A percentile compares a stretch with the other conserved stretches of the same genome.
Conservation (phyloP, 139 green algal genomes). For the Raphidocelis subcapitata region DNA sequence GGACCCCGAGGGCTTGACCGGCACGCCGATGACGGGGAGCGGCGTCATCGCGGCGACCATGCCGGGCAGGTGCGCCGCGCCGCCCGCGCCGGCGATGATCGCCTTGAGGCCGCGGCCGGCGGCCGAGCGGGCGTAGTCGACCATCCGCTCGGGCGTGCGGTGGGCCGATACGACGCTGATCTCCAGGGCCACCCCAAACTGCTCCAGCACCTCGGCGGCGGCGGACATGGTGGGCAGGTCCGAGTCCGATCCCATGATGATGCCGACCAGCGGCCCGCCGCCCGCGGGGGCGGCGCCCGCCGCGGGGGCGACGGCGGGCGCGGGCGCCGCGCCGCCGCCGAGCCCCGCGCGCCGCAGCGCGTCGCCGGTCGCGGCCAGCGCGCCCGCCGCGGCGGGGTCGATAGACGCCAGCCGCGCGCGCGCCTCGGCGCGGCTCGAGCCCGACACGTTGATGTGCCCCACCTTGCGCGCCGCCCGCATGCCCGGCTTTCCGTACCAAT, state of each 20-base stretch:
- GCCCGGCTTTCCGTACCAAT: slow-evolving; percentile 95
- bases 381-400: slow-evolving; percentile 46
- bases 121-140: slow-evolving; percentile 86
- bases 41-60: slow-evolving; percentile 97
- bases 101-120: slow-evolving; percentile 65
- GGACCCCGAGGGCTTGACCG: slow-evolving; percentile 77
- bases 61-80: slow-evolving; percentile 94
- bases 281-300: neutral
- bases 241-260: slow-evolving; percentile 98
- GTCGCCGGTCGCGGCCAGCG: slow-evolving; percentile 24
- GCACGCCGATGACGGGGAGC: slow-evolving; percentile 96
- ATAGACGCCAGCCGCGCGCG: slow-evolving; percentile 54
- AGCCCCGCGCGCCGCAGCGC: slow-evolving; percentile 11
- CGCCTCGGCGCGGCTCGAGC: slow-evolving; percentile 36
- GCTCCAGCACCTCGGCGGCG: slow-evolving; percentile 70
- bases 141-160: slow-evolving; percentile 92
- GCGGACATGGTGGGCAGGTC: slow-evolving; percentile 93
- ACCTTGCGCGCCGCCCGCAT: slow-evolving; percentile 67
- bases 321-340: slow-evolving; percentile 6
- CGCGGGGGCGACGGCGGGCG: no score
- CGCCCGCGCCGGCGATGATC: slow-evolving; percentile 96
- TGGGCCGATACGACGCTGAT: slow-evolving; percentile 95
- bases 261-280: slow-evolving; percentile 66
- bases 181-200: slow-evolving; percentile 78
- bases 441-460: slow-evolving; percentile 87